phyloP scores from a whole-genome alignment of 2,329 filamentous ascomycete species.

The Aphanocladium album region DNA sequence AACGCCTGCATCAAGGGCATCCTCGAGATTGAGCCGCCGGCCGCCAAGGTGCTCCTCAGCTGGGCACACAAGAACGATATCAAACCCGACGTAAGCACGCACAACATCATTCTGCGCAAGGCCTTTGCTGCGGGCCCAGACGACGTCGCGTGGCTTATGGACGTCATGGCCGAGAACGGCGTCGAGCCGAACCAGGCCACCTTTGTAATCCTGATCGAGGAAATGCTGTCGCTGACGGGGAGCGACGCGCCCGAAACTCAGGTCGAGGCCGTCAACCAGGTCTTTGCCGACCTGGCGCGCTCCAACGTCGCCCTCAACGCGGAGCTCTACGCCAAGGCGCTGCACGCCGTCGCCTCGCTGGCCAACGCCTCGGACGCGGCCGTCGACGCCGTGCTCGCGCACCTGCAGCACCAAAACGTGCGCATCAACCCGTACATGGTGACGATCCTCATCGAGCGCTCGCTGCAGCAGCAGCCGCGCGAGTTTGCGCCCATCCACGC shows the following conservation, averaged over 20 bases:
- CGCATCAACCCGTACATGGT: conserved; percentile 61
- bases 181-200: conserved; percentile 62
- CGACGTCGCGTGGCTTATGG: conserved; percentile 49
- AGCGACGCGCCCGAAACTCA: conserved; percentile 44
- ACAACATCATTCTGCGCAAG: conserved; percentile 64
- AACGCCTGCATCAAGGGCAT: conserved; percentile 67
- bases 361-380: conserved; percentile 39
- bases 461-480: conserved; percentile 54
- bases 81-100: conserved; percentile 53
- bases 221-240: conserved; percentile 40
- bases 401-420: conserved; percentile 53
- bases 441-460: conserved; percentile 66
- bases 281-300: conserved; percentile 55
- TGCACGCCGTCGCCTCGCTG: conserved; percentile 45
- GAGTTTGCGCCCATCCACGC: conserved; percentile 55
- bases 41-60: conserved; percentile 49
- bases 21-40: conserved; percentile 43
- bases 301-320: conserved; percentile 54
- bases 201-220: conserved; percentile 67
- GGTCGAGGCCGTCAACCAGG: conserved; percentile 42
- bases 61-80: conserved; percentile 56
- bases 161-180: conserved; percentile 51
- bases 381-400: conserved; percentile 55
- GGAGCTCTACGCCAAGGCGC: conserved; percentile 63
- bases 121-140: conserved; percentile 45